phyloP scores from a whole-genome alignment of 2,329 filamentous ascomycete genomes.

The Paecilomyces sp. region DNA sequence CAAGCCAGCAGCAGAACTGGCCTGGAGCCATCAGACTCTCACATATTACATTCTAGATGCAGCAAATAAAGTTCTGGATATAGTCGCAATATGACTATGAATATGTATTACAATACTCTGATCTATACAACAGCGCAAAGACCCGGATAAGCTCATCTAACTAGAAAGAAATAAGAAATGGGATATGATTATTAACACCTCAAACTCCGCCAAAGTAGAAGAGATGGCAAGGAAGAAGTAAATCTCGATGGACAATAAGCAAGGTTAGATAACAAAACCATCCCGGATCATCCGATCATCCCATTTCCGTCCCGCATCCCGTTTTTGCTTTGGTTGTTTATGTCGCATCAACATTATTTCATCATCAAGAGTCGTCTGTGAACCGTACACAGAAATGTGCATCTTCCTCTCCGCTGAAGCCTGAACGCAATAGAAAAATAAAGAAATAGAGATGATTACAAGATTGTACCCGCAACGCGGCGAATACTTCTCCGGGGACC shows the following conservation, averaged over 20 bases:
- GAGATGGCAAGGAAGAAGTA: too few species aligned
- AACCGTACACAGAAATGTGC: constrained; percentile 4
- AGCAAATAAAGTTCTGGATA: too few species aligned
- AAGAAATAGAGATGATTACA: constrained; percentile 1
- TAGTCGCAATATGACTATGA: neutral
- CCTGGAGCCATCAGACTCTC: too few species aligned
- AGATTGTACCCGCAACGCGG: constrained; percentile 53
- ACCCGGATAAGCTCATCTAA: too few species aligned
- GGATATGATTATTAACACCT: neutral
- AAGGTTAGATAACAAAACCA: neutral
- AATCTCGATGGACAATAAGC: neutral
- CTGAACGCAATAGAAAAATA: neutral
- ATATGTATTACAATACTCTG: neutral
- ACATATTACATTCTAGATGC: too few species aligned
- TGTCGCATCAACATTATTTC: neutral
- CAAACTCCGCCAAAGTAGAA: neutral
- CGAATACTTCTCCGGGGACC: constrained; percentile 76
- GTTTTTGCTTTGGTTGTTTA: neutral
- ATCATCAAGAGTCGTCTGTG: constrained; percentile 7
- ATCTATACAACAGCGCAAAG: too few species aligned
- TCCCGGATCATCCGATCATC: neutral
- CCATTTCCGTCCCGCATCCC: neutral
- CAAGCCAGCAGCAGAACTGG: too few species aligned
- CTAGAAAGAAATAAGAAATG: neutral
- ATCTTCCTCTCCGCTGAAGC: constrained; percentile 7